phyloP scores from a whole-genome alignment of 768 basidiomycete species.

The Kwoniella pini region DNA sequence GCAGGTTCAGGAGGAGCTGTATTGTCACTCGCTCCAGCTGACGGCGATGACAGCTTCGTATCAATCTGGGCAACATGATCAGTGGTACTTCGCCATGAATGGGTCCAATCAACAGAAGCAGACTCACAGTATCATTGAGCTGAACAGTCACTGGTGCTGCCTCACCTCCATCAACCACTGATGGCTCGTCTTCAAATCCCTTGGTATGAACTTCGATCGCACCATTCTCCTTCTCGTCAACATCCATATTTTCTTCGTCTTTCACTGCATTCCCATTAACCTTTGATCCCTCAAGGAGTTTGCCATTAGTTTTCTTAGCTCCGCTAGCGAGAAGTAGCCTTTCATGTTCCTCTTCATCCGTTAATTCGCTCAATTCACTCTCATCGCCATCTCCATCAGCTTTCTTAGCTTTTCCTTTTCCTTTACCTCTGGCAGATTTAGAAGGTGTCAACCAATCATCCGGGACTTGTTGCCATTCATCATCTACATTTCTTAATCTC shows the following conservation, averaged over 20 bases:
- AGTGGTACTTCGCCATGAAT: too few relatives aligned
- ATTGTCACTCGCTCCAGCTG: too few relatives aligned
- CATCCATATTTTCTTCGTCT: slow-evolving; percentile 19
- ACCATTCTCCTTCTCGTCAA: neutral
- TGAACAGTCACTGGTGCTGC: neutral
- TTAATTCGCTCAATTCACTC: slow-evolving; percentile 53
- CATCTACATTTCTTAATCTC: slow-evolving; percentile 36
- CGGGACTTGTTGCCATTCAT: slow-evolving; percentile 50
- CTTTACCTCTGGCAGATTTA: slow-evolving; percentile 4
- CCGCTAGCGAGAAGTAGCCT: slow-evolving; percentile 11
- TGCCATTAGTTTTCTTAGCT: slow-evolving; percentile 1
- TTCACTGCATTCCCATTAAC: neutral
- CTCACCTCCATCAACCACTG: neutral
- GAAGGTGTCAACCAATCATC: slow-evolving; percentile 28
- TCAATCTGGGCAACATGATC: too few relatives aligned
- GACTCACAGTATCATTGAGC: neutral
- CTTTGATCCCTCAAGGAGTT: too few relatives aligned
- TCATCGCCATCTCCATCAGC: slow-evolving; percentile 26
- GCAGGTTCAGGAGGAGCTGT: too few relatives aligned
- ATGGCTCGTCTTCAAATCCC: neutral
- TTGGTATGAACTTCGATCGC: neutral
- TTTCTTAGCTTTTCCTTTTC: slow-evolving; percentile 15
- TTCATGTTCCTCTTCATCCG: slow-evolving; percentile 47
- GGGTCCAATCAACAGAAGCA: too few relatives aligned
- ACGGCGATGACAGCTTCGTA: too few relatives aligned